These are phyloP conservation scores for Phytophthora aleatoria DNA, from an alignment of 352 stramenopile species.

Conservation along the genomic window DNA sequence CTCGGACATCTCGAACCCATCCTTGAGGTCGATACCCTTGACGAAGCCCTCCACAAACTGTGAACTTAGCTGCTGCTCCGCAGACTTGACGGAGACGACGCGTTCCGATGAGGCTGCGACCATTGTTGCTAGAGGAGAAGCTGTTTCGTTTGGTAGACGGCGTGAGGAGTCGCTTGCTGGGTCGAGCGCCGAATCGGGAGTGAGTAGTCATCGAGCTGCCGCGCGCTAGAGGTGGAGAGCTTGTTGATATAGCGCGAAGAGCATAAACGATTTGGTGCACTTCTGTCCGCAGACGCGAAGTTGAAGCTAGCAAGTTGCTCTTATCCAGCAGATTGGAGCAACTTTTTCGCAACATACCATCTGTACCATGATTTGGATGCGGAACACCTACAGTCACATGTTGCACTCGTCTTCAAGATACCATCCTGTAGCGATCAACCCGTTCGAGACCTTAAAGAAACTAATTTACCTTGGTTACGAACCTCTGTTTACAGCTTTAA, in stretches of 20 bases:
- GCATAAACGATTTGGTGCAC: background rate
- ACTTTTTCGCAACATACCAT: slow-evolving; percentile 3
- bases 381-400: background rate
- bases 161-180: slow-evolving; percentile 17
- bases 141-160: slow-evolving; percentile 4
- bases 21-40: slow-evolving; percentile 21
- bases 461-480: too few species aligned
- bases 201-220: slow-evolving; percentile 20
- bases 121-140: slow-evolving; percentile 24
- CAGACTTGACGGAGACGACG: slow-evolving; percentile 11
- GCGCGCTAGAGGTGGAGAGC: background rate
- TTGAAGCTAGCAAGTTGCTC: slow-evolving; percentile 13
- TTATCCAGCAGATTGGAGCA: slow-evolving; percentile 5
- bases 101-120: slow-evolving; percentile 36
- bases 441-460: too few species aligned
- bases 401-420: background rate
- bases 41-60: slow-evolving; percentile 25
- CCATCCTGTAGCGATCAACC: too few species aligned
- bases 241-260: background rate
- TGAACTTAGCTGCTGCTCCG: slow-evolving; percentile 30
- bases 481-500: too few species aligned
- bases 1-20: slow-evolving; percentile 62
- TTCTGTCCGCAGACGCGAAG: background rate
- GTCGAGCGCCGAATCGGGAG: slow-evolving; percentile 32
- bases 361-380: background rate